Evolutionary conservation across 306 rosid species (phyloP).

Genomic region (Neltuma alba): DNA sequence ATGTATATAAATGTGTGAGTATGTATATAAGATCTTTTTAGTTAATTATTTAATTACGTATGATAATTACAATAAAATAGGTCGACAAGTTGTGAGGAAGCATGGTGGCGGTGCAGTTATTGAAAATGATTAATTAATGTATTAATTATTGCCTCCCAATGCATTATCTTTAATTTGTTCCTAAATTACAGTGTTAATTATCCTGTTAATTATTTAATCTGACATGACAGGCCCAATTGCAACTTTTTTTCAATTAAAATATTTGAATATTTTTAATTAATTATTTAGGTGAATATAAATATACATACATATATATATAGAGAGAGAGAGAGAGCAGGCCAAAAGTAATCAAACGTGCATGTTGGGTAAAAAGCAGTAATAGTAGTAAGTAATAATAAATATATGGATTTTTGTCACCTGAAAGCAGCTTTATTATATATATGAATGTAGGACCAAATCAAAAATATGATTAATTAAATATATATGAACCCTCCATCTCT

Average conservation of each 20-base stretch:
- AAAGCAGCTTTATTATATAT: slow-evolving; percentile 23
- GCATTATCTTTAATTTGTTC: slow-evolving; percentile 5
- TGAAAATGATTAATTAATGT: slow-evolving; percentile 41
- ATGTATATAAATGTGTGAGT: no score
- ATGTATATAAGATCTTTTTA: not conserved
- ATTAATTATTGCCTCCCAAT: not conserved
- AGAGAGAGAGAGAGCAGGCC: not conserved
- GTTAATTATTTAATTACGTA: not conserved
- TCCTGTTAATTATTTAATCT: slow-evolving; percentile 28
- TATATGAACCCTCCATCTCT: slow-evolving; percentile 29
- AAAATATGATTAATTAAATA: slow-evolving; percentile 19
- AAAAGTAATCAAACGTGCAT: slow-evolving; percentile 36
- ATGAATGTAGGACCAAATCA: slow-evolving; percentile 39
- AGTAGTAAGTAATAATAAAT: not conserved
- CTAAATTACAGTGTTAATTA: slow-evolving; percentile 8
- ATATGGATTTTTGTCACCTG: slow-evolving; percentile 11
- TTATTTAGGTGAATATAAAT: slow-evolving; percentile 13
- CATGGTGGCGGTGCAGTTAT: slow-evolving; percentile 45
- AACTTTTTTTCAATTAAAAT: not conserved
- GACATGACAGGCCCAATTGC: slow-evolving; percentile 39
- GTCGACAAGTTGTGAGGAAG: slow-evolving; percentile 32
- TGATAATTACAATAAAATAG: slow-evolving; percentile 30
- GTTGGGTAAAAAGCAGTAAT: slow-evolving; percentile 43
- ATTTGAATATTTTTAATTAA: slow-evolving; percentile 5
- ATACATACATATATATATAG: not conserved